Evolutionary conservation across 805 yeast genomes (phyloP), one percentile per base, ranked within the genome.

Genomic region (Teunomyces atbi): DNA sequence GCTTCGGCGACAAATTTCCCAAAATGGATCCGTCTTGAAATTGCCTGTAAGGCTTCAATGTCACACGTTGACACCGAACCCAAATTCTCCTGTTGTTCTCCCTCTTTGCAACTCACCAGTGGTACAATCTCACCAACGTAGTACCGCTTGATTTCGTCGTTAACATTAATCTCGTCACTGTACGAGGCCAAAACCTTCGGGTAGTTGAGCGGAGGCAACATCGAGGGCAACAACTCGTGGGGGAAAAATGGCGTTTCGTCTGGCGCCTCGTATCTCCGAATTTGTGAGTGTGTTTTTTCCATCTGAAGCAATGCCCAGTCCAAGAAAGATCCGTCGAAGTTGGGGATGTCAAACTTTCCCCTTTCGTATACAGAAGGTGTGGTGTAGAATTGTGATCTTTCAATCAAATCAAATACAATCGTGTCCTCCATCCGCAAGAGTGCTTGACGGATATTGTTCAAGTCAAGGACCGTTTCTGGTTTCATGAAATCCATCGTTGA

Each of bases 1-100:
- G 96, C 86, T 64, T 94, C 99, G 4, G 99, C 99, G 7, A 94
- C 99, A 73, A 92, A 94, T 67, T 87, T 88, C 42, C 99, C 99
- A 68, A 92, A 94, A 68, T 94, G 99, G 55, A 94, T 89, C 62
- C 99, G 78, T 58, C 99, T 77, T 6, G 96, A 86, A 38, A 94
- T 69, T 4, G 96, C 84, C 65, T 94, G 97, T 54, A 94, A 74
- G 54, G 86, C 81, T 54, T 87, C 96, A 47, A 92, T 86, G 62
- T 94, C 99, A 51, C 89, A 75, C 33, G 82, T 71, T 3, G 96
- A 84, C 33, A 94, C 88, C 21, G 96, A 85, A 1, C 99, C 99
- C 45, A 82, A 73, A 65, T 91, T 94, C 61, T 90, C 97, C 35
- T 75, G 70, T 59, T 90, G 95, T 46, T 90, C 95, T 1, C 89